Conservation (phyloP, 2,329 filamentous ascomycete genomes). For the Fusarium goolgardi region DNA sequence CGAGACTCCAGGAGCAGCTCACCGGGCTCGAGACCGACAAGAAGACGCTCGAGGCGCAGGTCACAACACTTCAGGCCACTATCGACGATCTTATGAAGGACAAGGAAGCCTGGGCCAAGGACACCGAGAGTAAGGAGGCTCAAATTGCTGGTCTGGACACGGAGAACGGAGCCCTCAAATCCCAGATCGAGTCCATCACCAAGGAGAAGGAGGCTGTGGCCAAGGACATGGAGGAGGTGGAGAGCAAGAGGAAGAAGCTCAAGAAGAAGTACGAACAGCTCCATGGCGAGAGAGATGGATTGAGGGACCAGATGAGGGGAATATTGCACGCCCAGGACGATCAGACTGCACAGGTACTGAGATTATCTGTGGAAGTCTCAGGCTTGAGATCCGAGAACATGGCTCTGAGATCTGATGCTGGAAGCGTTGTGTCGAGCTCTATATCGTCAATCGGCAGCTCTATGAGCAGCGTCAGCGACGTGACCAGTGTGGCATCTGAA, state of each 20-base stretch:
- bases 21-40: conserved; percentile 41
- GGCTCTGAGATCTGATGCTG: conserved; percentile 36
- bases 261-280: conserved; percentile 43
- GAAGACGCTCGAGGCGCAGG: conserved; percentile 38
- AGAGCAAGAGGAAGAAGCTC: conserved; percentile 42
- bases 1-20: conserved; percentile 37
- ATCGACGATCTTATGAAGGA: conserved; percentile 43
- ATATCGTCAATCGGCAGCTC: conserved; percentile 37
- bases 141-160: conserved; percentile 39
- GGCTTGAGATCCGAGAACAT: conserved; percentile 42
- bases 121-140: conserved; percentile 42
- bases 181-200: conserved; percentile 39
- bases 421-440: conserved; percentile 38
- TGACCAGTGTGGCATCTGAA: conserved; percentile 35
- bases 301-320: conserved; percentile 36
- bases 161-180: conserved; percentile 43
- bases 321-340: conserved; percentile 45
- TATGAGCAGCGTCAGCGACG: conserved; percentile 26
- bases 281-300: conserved; percentile 31
- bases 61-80: conserved; percentile 35
- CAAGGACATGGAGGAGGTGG: conserved; percentile 39
- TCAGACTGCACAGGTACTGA: conserved; percentile 36
- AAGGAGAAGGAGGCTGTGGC: conserved; percentile 44
- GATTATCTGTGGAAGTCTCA: conserved; percentile 42
- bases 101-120: conserved; percentile 38